A percentile compares a stretch with the other conserved stretches of the same genome.
Conservation (phyloP, 345 rosid genomes). For the Angophora floribunda region DNA sequence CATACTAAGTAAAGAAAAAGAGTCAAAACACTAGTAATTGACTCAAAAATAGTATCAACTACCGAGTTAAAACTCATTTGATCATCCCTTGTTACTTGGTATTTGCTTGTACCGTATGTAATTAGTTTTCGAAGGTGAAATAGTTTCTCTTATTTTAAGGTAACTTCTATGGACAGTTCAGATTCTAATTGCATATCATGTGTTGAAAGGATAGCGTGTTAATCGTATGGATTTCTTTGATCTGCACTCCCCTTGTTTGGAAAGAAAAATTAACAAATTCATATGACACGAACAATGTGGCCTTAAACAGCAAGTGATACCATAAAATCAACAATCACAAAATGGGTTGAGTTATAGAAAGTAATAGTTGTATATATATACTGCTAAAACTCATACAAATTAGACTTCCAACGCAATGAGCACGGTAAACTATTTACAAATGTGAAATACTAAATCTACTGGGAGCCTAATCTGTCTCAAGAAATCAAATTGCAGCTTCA, state of each 20-base stretch:
- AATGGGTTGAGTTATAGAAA: not conserved
- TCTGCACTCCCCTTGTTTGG: too few relatives aligned
- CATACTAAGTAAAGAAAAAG: not conserved
- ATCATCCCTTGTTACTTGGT: not conserved
- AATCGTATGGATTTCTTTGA: too few relatives aligned
- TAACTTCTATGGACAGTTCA: too few relatives aligned
- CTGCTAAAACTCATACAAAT: too few relatives aligned
- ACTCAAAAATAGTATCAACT: not conserved
- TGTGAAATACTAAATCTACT: fast-evolving
- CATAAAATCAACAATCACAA: not conserved
- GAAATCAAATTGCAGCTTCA: not conserved
- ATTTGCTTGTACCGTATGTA: too few relatives aligned
- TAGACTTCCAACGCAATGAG: not conserved
- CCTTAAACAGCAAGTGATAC: not conserved
- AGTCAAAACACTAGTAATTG: not conserved
- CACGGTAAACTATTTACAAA: not conserved
- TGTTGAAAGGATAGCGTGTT: too few relatives aligned
- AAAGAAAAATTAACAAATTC: too few relatives aligned
- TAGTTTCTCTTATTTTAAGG: too few relatives aligned
- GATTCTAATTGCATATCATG: too few relatives aligned
- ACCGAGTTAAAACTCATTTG: not conserved
- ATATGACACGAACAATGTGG: not conserved
- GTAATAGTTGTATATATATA: too few relatives aligned
- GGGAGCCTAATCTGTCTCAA: not conserved
- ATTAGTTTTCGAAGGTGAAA: not conserved